Percentiles rank a stretch among this genome's conserved stretches.
Conservation (phyloP, 129 eudicot species). For the Solidago caesia region DNA sequence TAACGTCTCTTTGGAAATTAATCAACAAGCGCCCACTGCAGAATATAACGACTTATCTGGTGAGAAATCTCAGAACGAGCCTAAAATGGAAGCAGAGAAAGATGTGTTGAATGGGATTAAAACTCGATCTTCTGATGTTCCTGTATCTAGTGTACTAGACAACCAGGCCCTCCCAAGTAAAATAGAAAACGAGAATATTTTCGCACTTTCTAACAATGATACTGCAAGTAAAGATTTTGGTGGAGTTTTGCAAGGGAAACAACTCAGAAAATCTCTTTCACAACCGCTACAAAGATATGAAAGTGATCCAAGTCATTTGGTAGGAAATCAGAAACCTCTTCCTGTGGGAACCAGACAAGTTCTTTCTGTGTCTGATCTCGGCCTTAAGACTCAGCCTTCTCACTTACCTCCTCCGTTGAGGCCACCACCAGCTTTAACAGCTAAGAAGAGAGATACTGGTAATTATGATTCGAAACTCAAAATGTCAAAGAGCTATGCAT, state of each 20-base stretch:
- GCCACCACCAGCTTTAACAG: constrained; percentile 72
- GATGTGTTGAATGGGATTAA: constrained; percentile 30
- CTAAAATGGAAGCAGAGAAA: constrained; percentile 40
- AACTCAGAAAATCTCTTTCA: constrained; percentile 43
- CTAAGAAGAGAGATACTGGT: constrained; percentile 37
- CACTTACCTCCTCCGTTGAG: constrained; percentile 79
- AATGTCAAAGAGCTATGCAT: constrained; percentile 50
- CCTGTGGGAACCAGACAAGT: constrained; percentile 37
- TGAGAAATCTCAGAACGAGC: constrained; percentile 39
- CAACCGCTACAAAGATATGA: constrained; percentile 38
- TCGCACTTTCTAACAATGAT: constrained; percentile 34
- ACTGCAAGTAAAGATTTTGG: constrained; percentile 29
- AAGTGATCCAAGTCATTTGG: constrained; percentile 25
- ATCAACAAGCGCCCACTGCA: constrained; percentile 44
- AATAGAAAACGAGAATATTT: constrained; percentile 32
- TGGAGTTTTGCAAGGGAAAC: constrained; percentile 40
- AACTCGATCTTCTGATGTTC: constrained; percentile 44
- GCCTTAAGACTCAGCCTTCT: constrained; percentile 80
- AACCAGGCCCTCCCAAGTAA: constrained; percentile 32
- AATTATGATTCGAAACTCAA: constrained; percentile 38
- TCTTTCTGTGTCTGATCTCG: constrained; percentile 58
- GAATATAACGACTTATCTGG: constrained; percentile 41
- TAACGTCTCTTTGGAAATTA: constrained; percentile 57
- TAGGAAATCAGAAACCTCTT: constrained; percentile 34
- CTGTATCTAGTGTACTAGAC: constrained; percentile 42